Base-by-base conservation (phyloP, 805 yeast species). In the Maudiozyma saulgeensis region DNA sequence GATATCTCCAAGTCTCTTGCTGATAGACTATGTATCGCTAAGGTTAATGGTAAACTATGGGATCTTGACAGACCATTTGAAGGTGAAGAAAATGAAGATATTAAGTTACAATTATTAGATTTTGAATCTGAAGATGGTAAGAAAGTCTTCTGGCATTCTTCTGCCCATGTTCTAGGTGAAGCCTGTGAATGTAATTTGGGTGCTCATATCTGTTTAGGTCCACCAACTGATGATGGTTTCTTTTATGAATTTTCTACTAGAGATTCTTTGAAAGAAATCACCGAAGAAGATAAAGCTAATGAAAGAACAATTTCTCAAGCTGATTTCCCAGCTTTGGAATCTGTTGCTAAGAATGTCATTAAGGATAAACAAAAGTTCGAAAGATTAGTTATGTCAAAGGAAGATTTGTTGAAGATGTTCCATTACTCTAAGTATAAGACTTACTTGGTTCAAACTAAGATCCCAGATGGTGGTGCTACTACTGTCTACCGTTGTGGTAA, bases 401-500 rank as follows among this genome's bases (percentile, higher is more conserved):
- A 89, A 65, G 81, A 93, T 62, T 75, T 93, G 63, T 78, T 93
- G 65, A 77, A 86, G 66, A 90, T 93, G 99, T 93, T 93, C 75
- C 72, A 78, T 54, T 93, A 93, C 79, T 93, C 95, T 76, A 90
- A 90, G 73, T 93, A 91, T 74, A 93, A 93, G 77, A 90, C 87
- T 61, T 79, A 85, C 61, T 78, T 91, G 61, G 90, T 93, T 61
- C 71, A 76, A 57, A 82, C 85, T 57, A 93, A 93, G 75, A 81
- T 93, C 54, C 96, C 97, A 57, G 99, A 93, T 70, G 95, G 95
- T 40, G 88, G 96, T 44, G 80, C 96, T 37, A 82, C 98, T 58
- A 93, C 99, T 42, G 98, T 93, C 47, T 93, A 93, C 75, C 82
- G 97, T 73, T 91, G 98, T 74, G 99, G 99, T 62, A 87, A 96